Evolutionary conservation across 1,139 yeast genomes (phyloP), one percentile per base, ranked within the genome.

Genomic region (Diutina rugosa): DNA sequence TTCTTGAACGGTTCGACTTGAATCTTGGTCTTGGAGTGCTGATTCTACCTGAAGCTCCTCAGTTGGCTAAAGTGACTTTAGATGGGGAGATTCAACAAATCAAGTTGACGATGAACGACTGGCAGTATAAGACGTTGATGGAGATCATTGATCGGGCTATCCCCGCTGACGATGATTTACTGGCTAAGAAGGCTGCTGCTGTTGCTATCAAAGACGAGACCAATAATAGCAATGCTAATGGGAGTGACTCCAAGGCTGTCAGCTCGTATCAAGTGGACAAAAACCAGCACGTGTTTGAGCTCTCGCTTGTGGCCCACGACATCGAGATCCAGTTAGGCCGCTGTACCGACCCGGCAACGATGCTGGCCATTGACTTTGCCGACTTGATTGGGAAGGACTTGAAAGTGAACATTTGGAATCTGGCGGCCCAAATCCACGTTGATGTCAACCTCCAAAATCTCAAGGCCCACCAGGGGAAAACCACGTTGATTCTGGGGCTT

Each of bases 61-160:
- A 84, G 60, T 74, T 95, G 52, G 85, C 98, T 0, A 81, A 79
- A 62, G 76, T 90, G 61, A 84, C 81, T 64, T 72, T 91, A 2
- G 82, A 90, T 29, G 97, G 96, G 14, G 84, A 84, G 60, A 79
- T 95, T n/a, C 96, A 97, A 0, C 72, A 73, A 45, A 77, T 95
- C 59, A 76, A 77, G 44, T 82, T 95, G 8, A 79, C 87, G 32
- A 70, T 93, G 65, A 89, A 90, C 62, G 99, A 95, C 66, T 86
- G 84, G 62, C 97, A 95, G 65, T 95, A 95, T 70, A 88, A 90
- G 66, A 82, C 91, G 0, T 74, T 93, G 64, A 85, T 93, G 91
- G 82, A 84, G 58, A 73, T 93, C 54, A 72, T 90, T 55, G 87
- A 87, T 58, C 78, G 75, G 28, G 82, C 87, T 35, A 76, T 91